Base-by-base conservation (phyloP, 108 stramenopile genomes). In the Skeletonema tropicum region DNA sequence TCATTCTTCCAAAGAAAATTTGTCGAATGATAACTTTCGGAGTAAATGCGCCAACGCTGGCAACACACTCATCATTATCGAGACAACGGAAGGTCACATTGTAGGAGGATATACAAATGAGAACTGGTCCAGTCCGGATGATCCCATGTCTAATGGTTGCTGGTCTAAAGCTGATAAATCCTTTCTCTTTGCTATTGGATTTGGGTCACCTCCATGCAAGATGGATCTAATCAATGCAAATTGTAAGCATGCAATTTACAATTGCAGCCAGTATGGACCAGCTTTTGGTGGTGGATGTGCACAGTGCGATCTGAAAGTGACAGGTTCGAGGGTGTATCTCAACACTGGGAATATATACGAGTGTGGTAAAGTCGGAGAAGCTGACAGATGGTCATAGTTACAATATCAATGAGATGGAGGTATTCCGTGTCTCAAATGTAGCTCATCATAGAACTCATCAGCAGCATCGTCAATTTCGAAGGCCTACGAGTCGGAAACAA, bases 1-100 rank as follows among this genome's bases (percentile, higher is more conserved):
- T 45, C 74, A 74, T n/a, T 33, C 58, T 23, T 75, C 74, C 15
- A 36, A 68, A n/a, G 74, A 80, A 70, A 69, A 74, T 11, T 15
- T 19, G 19, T 36, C 23, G 3, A 29, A 45, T 75, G n/a, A 21
- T 14, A 23, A 68, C 2, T 80, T 75, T 45, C 73, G 63, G 31
- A 48, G 57, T 19, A 63, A 55, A 41, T 80, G 79, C 52, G 26
- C 57, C 30, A 36, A 60, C 42, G 41, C 48, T 60, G 66, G 66
- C 38, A 59, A 57, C 38, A 68, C 66, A 2, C 33, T 75, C 13
- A 60, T 57, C 12, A 48, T 75, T 9, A 68, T 75, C 55, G 42
- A 68, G 33, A 75, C 74, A 36, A 58, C 30, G 12, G 64, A 67
- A 45, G 66, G 66, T 32, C 15, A 19, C 13, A 36, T 45, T 15